Evolutionary conservation across 208 protist species (phyloP).

Genomic region (Trypanosomatidae sp.): DNA sequence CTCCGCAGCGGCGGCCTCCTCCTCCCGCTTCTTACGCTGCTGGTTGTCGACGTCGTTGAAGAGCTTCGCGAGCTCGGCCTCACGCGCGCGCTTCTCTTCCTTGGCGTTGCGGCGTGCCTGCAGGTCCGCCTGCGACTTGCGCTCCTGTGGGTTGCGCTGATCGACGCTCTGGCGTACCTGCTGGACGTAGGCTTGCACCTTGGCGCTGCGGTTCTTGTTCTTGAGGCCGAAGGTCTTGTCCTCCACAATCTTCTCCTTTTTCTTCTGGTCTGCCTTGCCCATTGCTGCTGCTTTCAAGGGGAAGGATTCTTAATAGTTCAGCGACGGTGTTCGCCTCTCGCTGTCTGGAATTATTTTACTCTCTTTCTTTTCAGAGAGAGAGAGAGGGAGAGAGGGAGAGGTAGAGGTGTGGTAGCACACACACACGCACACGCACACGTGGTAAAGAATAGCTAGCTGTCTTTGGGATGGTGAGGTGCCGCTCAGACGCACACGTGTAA

Average conservation of each 20-base stretch:
- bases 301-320: too few relatives aligned
- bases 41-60: slow-evolving; percentile 67
- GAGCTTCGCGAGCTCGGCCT: slow-evolving; percentile 83
- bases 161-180: slow-evolving; percentile 67
- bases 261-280: slow-evolving; percentile 81
- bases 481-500: too few relatives aligned
- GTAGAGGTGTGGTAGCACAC: too few relatives aligned
- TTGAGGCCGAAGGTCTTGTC: slow-evolving; percentile 94
- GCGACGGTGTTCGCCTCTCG: too few relatives aligned
- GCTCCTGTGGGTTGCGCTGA: slow-evolving; percentile 60
- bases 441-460: too few relatives aligned
- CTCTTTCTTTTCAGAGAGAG: too few relatives aligned
- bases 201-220: slow-evolving; percentile 91
- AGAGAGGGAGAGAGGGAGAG: too few relatives aligned
- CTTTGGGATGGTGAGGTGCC: too few relatives aligned
- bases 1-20: too few relatives aligned
- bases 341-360: too few relatives aligned
- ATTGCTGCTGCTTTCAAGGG: too few relatives aligned
- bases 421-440: too few relatives aligned
- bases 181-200: slow-evolving; percentile 90
- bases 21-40: slow-evolving; percentile 34
- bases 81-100: slow-evolving; percentile 75
- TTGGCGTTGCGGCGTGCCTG: slow-evolving; percentile 66
- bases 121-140: slow-evolving; percentile 67
- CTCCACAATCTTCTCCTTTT: slow-evolving; percentile 90